These are phyloP conservation scores for Ceratocystis cacaofunesta DNA, from an alignment of 2,329 filamentous ascomycete species.

Conservation along the genomic window DNA sequence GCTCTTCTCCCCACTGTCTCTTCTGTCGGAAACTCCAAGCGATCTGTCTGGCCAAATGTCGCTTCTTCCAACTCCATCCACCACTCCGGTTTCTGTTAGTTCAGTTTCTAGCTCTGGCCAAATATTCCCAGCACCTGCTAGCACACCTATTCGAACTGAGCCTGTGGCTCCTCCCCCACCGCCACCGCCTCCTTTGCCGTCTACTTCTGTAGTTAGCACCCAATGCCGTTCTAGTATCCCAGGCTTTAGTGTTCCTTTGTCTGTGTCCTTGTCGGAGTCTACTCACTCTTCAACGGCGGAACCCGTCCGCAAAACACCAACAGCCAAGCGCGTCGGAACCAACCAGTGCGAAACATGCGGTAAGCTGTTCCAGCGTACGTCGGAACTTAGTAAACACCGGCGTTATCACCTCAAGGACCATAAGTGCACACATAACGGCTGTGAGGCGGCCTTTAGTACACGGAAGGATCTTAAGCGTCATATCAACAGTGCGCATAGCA, in stretches of 20 bases:
- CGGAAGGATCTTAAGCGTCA: slow-evolving; percentile 22
- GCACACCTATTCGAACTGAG: slow-evolving; percentile 8
- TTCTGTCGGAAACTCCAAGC: slow-evolving; percentile 8
- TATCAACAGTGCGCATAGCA: slow-evolving; percentile 17
- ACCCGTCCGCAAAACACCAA: slow-evolving; percentile 8
- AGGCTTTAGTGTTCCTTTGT: background rate
- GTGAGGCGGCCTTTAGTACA: slow-evolving; percentile 20
- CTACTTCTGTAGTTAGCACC: background rate
- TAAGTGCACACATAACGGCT: slow-evolving; percentile 17
- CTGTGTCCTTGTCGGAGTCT: background rate
- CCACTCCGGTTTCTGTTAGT: slow-evolving; percentile 13
- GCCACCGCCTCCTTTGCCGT: background rate
- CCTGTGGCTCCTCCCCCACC: slow-evolving; percentile 1
- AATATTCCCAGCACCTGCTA: slow-evolving; percentile 13
- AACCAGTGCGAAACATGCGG: slow-evolving; percentile 15
- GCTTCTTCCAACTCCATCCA: slow-evolving; percentile 14
- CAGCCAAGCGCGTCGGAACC: slow-evolving; percentile 3
- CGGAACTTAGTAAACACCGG: slow-evolving; percentile 19
- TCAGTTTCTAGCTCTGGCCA: slow-evolving; percentile 13
- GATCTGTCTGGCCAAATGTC: slow-evolving; percentile 8
- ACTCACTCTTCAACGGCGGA: slow-evolving; percentile 7
- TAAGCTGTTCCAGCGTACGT: slow-evolving; percentile 14
- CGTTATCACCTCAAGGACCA: slow-evolving; percentile 20
- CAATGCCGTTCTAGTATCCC: background rate
- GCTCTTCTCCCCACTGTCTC: slow-evolving; percentile 10